Evolutionary conservation across 176 grass and related monocot genomes (phyloP).

Genomic region (Oryza rufipogon): DNA sequence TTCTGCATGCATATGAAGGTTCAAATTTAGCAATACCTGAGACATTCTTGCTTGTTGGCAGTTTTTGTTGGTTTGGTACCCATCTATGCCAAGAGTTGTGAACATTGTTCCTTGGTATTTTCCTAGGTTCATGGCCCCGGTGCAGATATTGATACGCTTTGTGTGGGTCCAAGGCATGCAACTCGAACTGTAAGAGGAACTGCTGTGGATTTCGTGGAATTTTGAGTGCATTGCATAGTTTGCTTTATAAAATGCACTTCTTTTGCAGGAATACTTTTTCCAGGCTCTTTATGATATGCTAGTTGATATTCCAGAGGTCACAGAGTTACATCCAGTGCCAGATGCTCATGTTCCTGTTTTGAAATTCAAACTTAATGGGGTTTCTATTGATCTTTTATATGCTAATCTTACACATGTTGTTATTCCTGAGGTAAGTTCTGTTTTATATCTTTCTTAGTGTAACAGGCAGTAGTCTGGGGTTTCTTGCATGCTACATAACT

Average conservation of each 20-base stretch:
- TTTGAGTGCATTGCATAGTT: not conserved
- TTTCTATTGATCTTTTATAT: conserved; percentile 86
- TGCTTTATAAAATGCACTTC: conserved; percentile 5
- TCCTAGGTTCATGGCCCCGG: conserved; percentile 80
- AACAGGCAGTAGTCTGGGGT: not conserved
- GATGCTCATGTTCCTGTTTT: conserved; percentile 88
- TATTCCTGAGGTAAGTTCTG: conserved; percentile 72
- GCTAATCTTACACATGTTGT: conserved; percentile 69
- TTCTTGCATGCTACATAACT: conserved; percentile 2
- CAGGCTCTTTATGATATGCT: conserved; percentile 66
- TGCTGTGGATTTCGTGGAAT: not conserved
- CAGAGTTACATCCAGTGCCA: conserved; percentile 78
- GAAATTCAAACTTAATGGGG: conserved; percentile 65
- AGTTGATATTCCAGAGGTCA: conserved; percentile 71
- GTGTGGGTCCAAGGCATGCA: conserved; percentile 75
- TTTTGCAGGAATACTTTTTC: conserved; percentile 78
- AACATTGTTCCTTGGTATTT: not conserved
- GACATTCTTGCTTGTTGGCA: not conserved
- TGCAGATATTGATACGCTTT: conserved; percentile 88
- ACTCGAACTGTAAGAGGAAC: conserved; percentile 64
- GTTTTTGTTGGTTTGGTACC: not conserved
- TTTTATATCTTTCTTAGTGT: not conserved
- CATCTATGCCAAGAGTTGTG: not conserved
- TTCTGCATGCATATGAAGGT: not conserved
- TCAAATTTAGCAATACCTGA: not conserved